Conservation (phyloP, 768 basidiomycete genomes). For the Dacryopinax primogenitus region DNA sequence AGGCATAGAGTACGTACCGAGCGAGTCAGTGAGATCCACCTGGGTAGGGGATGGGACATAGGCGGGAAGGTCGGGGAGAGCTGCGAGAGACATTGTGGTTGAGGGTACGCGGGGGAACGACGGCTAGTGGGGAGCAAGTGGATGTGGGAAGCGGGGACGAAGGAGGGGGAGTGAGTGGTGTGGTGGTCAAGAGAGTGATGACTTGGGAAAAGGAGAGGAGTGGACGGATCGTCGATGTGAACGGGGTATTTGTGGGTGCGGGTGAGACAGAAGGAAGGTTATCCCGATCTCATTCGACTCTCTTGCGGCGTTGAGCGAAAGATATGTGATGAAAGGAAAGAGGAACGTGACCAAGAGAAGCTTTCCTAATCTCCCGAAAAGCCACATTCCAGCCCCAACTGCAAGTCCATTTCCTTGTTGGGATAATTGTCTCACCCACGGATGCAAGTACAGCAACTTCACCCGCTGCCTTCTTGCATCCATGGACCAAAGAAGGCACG, state of each 20-base stretch:
- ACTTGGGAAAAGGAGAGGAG: background rate
- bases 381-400: no score
- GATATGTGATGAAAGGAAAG: background rate
- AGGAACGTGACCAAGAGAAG: no score
- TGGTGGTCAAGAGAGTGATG: constrained; percentile 9
- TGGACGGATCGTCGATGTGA: no score
- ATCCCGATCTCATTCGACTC: no score
- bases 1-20: constrained; percentile 8
- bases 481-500: no score
- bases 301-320: background rate
- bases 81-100: background rate
- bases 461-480: no score
- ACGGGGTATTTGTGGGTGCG: background rate
- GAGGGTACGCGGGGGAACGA: background rate
- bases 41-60: background rate
- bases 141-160: background rate
- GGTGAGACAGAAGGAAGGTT: background rate
- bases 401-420: no score
- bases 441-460: no score
- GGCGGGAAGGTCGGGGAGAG: background rate
- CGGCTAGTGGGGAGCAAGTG: background rate
- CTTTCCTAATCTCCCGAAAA: no score
- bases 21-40: constrained; percentile 2
- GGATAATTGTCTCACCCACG: no score
- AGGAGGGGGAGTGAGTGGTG: background rate